These are phyloP conservation scores for Inga oerstediana DNA, from an alignment of 306 rosid genomes.

Conservation along the genomic window DNA sequence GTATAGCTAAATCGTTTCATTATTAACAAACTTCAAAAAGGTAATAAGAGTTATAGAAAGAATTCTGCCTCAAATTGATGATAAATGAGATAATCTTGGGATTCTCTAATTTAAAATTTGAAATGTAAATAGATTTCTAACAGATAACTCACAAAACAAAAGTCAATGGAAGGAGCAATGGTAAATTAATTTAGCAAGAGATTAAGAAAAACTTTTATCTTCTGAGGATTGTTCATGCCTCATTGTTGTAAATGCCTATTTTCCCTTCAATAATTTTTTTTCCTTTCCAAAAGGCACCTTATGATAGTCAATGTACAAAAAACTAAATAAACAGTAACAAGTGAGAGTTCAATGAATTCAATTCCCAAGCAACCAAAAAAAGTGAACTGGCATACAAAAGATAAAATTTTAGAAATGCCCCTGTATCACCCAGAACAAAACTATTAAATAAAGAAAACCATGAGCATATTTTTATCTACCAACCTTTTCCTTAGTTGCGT, in stretches of 20 bases:
- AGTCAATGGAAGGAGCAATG: neutral
- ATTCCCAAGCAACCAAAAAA: neutral
- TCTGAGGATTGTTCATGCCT: neutral
- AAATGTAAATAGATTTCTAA: too few relatives aligned
- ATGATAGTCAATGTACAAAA: neutral
- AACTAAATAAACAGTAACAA: neutral
- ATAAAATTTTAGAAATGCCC: neutral
- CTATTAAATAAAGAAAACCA: constrained; percentile 8
- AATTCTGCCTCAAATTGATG: constrained; percentile 21
- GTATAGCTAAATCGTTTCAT: constrained; percentile 19
- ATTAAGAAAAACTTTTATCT: neutral
- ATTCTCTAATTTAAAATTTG: too few relatives aligned
- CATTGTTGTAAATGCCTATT: constrained; percentile 18
- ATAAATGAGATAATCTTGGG: neutral
- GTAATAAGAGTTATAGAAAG: neutral
- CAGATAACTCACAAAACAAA: neutral
- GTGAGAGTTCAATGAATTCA: constrained; percentile 5
- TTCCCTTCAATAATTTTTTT: neutral
- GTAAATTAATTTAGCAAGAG: neutral
- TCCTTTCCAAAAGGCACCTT: neutral
- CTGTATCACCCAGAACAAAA: neutral
- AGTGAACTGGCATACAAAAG: constrained; percentile 19
- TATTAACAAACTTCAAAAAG: constrained; percentile 8
- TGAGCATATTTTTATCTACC: constrained; percentile 28
- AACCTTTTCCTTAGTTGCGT: constrained; percentile 93